These are phyloP conservation scores for Mycena epipterygia DNA, from an alignment of 768 basidiomycete species.

Conservation along the genomic window DNA sequence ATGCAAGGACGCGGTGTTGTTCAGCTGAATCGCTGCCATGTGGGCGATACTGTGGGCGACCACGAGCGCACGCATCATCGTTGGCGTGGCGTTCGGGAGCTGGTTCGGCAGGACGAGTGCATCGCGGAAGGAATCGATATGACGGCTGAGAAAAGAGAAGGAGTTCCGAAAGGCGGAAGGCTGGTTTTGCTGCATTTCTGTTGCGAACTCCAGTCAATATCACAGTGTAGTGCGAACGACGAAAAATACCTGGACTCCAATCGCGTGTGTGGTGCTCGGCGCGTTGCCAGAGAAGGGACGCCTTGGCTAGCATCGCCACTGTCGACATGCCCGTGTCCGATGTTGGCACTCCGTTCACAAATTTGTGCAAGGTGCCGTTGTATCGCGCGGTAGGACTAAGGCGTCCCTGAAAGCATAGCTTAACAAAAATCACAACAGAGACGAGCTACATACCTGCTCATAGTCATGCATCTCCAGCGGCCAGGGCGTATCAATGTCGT, in stretches of 20 bases:
- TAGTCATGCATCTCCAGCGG: slow-evolving; percentile 54
- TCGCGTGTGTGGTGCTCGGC: slow-evolving; percentile 1
- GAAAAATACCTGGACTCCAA: slow-evolving; percentile 12
- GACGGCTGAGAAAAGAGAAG: slow-evolving; percentile 38
- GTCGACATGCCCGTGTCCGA: slow-evolving; percentile 4
- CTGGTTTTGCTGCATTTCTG: background rate
- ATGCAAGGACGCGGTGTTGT: slow-evolving; percentile 41
- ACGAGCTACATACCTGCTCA: slow-evolving; percentile 41
- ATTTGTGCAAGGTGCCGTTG: no score
- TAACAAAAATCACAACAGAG: background rate
- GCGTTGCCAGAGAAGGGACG: slow-evolving; percentile 22
- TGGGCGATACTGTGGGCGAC: slow-evolving; percentile 52
- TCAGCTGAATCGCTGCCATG: slow-evolving; percentile 53
- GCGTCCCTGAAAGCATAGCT: background rate
- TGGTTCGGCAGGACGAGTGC: slow-evolving; percentile 23
- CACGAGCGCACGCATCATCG: slow-evolving; percentile 34
- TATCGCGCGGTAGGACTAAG: background rate
- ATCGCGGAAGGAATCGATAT: slow-evolving; percentile 39
- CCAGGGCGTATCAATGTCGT: slow-evolving; percentile 50
- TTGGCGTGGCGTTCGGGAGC: background rate
- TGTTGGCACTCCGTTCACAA: no score
- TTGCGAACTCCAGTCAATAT: background rate
- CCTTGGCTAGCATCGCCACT: slow-evolving; percentile 14
- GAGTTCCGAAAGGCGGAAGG: background rate
- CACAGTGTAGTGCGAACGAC: background rate